A percentile compares a stretch with the other conserved stretches of the same genome.
Evolutionary conservation across 1,139 yeast genomes (phyloP).

Genomic region (Diutina rugosa): DNA sequence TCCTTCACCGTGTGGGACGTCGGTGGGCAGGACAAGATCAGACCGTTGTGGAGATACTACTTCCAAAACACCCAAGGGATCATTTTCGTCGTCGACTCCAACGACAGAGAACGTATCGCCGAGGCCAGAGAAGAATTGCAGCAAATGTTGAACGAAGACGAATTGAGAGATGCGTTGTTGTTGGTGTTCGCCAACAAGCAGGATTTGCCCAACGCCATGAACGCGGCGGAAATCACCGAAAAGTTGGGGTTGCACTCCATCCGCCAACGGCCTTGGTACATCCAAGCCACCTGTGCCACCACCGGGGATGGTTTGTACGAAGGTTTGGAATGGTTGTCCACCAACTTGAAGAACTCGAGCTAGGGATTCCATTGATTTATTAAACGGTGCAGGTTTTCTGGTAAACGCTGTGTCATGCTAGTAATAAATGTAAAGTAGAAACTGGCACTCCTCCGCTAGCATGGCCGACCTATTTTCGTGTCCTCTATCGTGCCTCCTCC

Average conservation of each 20-base stretch:
- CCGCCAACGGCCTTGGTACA: slow-evolving; percentile 85
- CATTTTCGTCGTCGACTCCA: slow-evolving; percentile 84
- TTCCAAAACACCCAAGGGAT: slow-evolving; percentile 92
- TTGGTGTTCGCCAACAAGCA: slow-evolving; percentile 88
- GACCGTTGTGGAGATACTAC: slow-evolving; percentile 94
- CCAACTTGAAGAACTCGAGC: slow-evolving; percentile 60
- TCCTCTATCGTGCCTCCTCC: not conserved
- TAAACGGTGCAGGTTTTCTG: slow-evolving; percentile 2
- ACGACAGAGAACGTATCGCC: slow-evolving; percentile 86
- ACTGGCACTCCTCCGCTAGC: not conserved
- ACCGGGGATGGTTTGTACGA: slow-evolving; percentile 87
- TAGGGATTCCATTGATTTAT: not conserved
- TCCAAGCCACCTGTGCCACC: slow-evolving; percentile 81
- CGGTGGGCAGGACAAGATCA: slow-evolving; percentile 94
- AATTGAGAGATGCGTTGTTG: slow-evolving; percentile 80
- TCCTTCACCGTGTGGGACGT: slow-evolving; percentile 95
- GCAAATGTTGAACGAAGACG: slow-evolving; percentile 90
- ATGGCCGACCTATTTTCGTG: not conserved
- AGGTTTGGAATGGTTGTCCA: slow-evolving; percentile 84
- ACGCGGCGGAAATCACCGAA: slow-evolving; percentile 82
- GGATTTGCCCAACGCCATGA: slow-evolving; percentile 87
- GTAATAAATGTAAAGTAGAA: slow-evolving; percentile 2
- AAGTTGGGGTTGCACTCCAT: slow-evolving; percentile 72
- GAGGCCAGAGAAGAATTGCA: slow-evolving; percentile 91
- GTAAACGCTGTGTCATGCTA: not conserved